A percentile compares a stretch with the other conserved stretches of the same genome.
Conservation (phyloP, 495 filamentous ascomycete genomes). For the Glonium stellatum region DNA sequence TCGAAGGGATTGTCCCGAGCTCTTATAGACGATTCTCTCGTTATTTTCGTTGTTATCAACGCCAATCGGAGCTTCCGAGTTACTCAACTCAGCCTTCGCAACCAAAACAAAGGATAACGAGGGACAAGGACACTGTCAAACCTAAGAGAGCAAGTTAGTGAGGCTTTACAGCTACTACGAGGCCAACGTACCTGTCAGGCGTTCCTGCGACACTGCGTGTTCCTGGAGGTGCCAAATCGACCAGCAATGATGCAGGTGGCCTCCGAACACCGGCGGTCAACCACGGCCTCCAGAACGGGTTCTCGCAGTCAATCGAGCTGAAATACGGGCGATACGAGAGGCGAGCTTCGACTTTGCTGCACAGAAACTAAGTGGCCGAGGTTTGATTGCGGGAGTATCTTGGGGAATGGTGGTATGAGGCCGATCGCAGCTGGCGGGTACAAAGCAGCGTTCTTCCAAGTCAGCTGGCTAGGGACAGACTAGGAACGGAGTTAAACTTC, state of each 20-base stretch:
- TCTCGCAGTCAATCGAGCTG: slow-evolving; percentile 8
- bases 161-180: neutral
- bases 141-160: slow-evolving; percentile 15
- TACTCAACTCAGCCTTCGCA: neutral
- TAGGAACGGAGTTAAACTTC: neutral
- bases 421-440: neutral
- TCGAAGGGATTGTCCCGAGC: neutral
- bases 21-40: neutral
- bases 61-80: neutral
- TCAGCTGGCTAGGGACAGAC: slow-evolving; percentile 3
- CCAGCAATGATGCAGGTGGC: slow-evolving; percentile 6
- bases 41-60: neutral
- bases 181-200: slow-evolving; percentile 16
- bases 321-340: neutral
- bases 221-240: neutral
- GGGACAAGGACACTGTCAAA: slow-evolving; percentile 16
- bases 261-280: slow-evolving; percentile 23
- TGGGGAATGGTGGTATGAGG: neutral
- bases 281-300: slow-evolving; percentile 17
- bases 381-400: neutral
- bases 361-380: neutral
- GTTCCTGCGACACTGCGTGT: neutral
- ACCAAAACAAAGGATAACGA: slow-evolving; percentile 22
- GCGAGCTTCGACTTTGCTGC: neutral
- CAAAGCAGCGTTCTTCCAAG: neutral